These are phyloP conservation scores for Sextonia rubra DNA, from an alignment of 164 flowering plant species.

Conservation along the genomic window DNA sequence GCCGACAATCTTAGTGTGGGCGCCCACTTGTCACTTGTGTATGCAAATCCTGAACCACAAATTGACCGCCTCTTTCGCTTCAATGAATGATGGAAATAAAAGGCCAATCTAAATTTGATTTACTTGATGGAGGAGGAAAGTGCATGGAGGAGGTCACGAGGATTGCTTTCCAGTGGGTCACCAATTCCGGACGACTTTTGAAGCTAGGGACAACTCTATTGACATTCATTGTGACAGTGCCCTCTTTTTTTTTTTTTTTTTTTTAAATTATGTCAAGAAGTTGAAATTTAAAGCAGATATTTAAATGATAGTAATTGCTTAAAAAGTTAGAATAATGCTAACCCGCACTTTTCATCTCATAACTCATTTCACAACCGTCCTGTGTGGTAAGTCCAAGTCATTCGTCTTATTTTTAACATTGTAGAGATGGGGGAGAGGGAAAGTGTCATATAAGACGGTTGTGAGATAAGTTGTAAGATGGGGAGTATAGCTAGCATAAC, in stretches of 20 bases:
- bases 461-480: too few relatives aligned
- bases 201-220: not conserved
- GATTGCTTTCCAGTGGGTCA: not conserved
- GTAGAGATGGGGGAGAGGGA: too few relatives aligned
- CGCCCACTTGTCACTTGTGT: conserved; percentile 1
- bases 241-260: not conserved
- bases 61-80: not conserved
- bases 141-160: too few relatives aligned
- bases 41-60: not conserved
- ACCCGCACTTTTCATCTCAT: too few relatives aligned
- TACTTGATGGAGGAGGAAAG: not conserved
- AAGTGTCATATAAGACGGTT: too few relatives aligned
- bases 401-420: too few relatives aligned
- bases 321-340: too few relatives aligned
- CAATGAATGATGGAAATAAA: not conserved
- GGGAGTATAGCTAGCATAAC: too few relatives aligned
- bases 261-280: not conserved
- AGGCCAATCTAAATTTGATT: conserved; percentile 16
- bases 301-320: conserved; percentile 18
- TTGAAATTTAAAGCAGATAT: conserved; percentile 2
- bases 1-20: conserved; percentile 31
- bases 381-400: too few relatives aligned
- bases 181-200: not conserved
- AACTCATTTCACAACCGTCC: too few relatives aligned
- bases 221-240: not conserved